phyloP scores from a whole-genome alignment of 352 stramenopile genomes.

The Chrysophaeum taylorii region DNA sequence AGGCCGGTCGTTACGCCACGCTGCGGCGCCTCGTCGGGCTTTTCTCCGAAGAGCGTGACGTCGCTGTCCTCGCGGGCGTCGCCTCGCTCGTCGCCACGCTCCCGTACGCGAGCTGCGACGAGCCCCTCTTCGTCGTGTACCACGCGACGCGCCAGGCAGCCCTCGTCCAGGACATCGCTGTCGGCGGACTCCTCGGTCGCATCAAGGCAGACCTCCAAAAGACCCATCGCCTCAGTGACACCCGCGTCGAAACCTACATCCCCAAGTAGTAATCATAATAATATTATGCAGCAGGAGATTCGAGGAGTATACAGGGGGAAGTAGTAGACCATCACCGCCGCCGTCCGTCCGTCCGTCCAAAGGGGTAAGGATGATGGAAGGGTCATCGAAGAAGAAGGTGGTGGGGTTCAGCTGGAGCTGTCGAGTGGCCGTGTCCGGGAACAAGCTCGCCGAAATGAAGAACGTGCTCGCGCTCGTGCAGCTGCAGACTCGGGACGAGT shows the following conservation, averaged over 20 bases:
- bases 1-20: neutral
- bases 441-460: too few relatives aligned
- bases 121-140: slow-evolving; percentile 6
- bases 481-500: too few relatives aligned
- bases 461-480: too few relatives aligned
- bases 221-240: neutral
- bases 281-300: too few relatives aligned
- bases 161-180: neutral
- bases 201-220: neutral
- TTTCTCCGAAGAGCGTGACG: too few relatives aligned
- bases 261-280: neutral
- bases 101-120: neutral
- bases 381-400: too few relatives aligned
- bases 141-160: neutral
- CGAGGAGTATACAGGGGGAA: neutral
- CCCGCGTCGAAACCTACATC: neutral
- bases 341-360: neutral
- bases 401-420: too few relatives aligned
- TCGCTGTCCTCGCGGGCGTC: neutral
- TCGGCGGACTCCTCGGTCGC: neutral
- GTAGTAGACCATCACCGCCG: neutral
- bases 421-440: too few relatives aligned
- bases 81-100: neutral
- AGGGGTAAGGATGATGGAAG: neutral
- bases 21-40: neutral